These are phyloP conservation scores for Neofusicoccum umdonicola DNA, from an alignment of 2,329 filamentous ascomycete genomes.

Conservation along the genomic window DNA sequence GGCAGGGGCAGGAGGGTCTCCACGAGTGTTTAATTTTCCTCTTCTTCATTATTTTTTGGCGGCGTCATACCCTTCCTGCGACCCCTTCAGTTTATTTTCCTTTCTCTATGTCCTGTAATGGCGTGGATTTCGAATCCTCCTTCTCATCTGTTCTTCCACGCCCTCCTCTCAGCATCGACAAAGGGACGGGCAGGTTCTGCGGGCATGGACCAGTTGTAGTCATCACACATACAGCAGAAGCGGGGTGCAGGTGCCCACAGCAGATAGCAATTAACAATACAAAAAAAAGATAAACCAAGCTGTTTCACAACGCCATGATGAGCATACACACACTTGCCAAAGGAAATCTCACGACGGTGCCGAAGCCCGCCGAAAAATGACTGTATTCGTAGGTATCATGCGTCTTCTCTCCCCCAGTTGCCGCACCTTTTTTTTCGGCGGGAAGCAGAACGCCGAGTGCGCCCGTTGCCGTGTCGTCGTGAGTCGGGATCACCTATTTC, in stretches of 20 bases:
- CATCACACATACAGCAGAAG: background rate
- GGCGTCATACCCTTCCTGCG: slow-evolving; percentile 14
- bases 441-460: background rate
- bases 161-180: background rate
- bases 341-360: background rate
- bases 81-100: background rate
- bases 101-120: background rate
- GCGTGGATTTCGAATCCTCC: background rate
- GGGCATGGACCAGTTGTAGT: background rate
- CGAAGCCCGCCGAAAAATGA: background rate
- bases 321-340: background rate
- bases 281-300: background rate
- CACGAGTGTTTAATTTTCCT: too few relatives aligned
- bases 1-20: background rate
- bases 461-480: background rate
- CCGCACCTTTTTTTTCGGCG: background rate
- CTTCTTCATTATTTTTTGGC: background rate
- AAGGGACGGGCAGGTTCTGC: background rate
- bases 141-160: background rate
- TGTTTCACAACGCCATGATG: background rate
- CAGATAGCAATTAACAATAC: background rate
- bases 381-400: slow-evolving; percentile 14
- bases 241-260: background rate
- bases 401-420: background rate
- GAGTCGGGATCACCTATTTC: slow-evolving; percentile 59